Conservation (phyloP, 805 yeast species). For the Sugiyamaella marilandica region DNA sequence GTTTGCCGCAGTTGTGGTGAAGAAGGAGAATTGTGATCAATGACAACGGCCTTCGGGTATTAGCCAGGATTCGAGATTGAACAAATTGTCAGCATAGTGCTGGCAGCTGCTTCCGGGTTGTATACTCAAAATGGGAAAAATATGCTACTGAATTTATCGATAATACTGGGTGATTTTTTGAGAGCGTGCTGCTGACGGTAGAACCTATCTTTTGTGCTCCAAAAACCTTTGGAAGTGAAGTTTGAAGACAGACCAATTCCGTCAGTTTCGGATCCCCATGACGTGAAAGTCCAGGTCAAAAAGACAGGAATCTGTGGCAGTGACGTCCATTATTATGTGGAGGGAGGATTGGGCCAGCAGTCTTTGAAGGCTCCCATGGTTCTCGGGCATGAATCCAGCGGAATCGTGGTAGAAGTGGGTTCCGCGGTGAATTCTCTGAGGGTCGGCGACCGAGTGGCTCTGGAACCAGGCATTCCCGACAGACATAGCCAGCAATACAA, state of each 20-base stretch:
- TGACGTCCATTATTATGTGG: constrained; percentile 76
- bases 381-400: constrained; percentile 84
- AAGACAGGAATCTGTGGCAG: constrained; percentile 88
- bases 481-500: constrained; percentile 70
- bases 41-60: too few species aligned
- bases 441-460: constrained; percentile 81
- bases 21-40: too few species aligned
- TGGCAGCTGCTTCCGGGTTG: too few species aligned
- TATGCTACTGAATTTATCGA: too few species aligned
- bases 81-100: too few species aligned
- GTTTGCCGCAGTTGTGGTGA: too few species aligned
- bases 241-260: constrained; percentile 70
- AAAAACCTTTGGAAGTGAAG: constrained; percentile 55
- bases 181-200: not conserved
- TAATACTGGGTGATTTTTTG: too few species aligned
- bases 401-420: constrained; percentile 70
- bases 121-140: too few species aligned
- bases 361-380: constrained; percentile 76
- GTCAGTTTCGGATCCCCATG: constrained; percentile 52
- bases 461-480: constrained; percentile 87
- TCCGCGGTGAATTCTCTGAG: constrained; percentile 55
- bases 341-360: constrained; percentile 75
- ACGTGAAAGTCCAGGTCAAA: constrained; percentile 69
- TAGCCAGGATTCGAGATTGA: too few species aligned
- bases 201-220: constrained; percentile 55